Conservation (phyloP, 1,139 yeast genomes). For the Scheffersomyces lignicola region DNA sequence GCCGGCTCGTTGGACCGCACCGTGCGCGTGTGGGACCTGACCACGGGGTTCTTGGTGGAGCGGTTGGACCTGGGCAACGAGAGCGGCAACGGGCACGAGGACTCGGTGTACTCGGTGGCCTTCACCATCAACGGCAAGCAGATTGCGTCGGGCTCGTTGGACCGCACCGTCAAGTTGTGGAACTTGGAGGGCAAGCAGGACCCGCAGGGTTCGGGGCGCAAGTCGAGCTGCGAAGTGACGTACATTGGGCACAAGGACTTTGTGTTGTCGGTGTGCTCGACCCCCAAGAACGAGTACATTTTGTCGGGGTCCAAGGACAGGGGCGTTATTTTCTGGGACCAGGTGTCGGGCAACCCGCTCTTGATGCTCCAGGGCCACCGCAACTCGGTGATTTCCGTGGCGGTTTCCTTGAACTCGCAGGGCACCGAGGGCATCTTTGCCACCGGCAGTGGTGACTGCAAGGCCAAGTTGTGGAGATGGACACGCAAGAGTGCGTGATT, state of each 20-base stretch:
- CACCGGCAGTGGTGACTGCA: conserved; percentile 97
- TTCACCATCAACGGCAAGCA: conserved; percentile 91
- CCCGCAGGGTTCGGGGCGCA: conserved; percentile 37
- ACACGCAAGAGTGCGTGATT: too few species aligned
- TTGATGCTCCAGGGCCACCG: conserved; percentile 97
- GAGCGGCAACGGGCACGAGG: conserved; percentile 91
- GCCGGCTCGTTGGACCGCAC: conserved; percentile 97
- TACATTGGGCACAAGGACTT: conserved; percentile 96
- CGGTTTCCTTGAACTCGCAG: conserved; percentile 76
- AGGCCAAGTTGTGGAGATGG: conserved; percentile 95
- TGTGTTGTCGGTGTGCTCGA: conserved; percentile 89
- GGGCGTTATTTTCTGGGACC: conserved; percentile 97
- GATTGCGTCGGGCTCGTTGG: conserved; percentile 92
- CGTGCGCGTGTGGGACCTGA: conserved; percentile 96
- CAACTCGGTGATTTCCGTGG: conserved; percentile 92
- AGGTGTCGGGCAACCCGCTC: conserved; percentile 86
- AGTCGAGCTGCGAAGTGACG: conserved; percentile 82
- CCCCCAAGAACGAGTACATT: conserved; percentile 91
- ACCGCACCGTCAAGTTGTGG: conserved; percentile 96
- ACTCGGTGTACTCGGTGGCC: conserved; percentile 93
- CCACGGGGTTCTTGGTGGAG: conserved; percentile 90
- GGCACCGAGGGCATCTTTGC: conserved; percentile 83
- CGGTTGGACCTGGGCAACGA: conserved; percentile 88
- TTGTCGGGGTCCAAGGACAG: conserved; percentile 96
- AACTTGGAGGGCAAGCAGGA: conserved; percentile 67